Percentiles rank a stretch among this genome's conserved stretches.
Evolutionary conservation across 768 basidiomycete genomes (phyloP).

Genomic region (Xerocomellus dryophilus): DNA sequence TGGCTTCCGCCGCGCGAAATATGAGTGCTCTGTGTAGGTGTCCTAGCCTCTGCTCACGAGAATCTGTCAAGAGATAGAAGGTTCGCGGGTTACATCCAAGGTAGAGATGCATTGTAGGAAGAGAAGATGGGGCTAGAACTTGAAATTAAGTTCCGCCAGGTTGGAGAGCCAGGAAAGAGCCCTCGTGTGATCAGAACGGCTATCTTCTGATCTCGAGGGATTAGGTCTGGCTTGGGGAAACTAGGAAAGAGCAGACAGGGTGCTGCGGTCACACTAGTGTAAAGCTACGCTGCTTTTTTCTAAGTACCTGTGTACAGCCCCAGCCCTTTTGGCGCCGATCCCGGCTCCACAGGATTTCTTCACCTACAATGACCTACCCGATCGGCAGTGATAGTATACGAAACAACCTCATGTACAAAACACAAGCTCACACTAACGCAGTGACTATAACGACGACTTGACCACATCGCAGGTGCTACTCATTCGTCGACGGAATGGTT

Average conservation of each 20-base stretch:
- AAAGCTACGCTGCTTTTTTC: background rate
- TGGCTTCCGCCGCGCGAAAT: slow-evolving; percentile 60
- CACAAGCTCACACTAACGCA: background rate
- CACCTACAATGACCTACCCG: background rate
- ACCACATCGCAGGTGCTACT: background rate
- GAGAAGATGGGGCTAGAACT: background rate
- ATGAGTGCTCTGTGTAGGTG: slow-evolving; percentile 62
- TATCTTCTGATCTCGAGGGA: no score
- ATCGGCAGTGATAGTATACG: background rate
- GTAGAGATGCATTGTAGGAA: slow-evolving; percentile 62
- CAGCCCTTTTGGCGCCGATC: background rate
- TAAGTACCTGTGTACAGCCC: background rate
- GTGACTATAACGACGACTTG: background rate
- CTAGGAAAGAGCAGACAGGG: background rate
- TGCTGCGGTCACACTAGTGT: background rate
- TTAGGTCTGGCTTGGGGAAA: no score
- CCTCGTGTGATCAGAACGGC: no score
- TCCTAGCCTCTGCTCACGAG: slow-evolving; percentile 61
- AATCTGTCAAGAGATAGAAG: slow-evolving; percentile 68
- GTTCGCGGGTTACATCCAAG: slow-evolving; percentile 65
- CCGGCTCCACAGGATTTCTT: background rate
- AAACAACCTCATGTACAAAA: background rate
- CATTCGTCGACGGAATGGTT: slow-evolving; percentile 13
- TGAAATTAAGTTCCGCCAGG: background rate
- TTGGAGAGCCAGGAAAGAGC: background rate